Base-by-base conservation (phyloP, 2,329 filamentous ascomycete species). In the Alternaria ethzedia region DNA sequence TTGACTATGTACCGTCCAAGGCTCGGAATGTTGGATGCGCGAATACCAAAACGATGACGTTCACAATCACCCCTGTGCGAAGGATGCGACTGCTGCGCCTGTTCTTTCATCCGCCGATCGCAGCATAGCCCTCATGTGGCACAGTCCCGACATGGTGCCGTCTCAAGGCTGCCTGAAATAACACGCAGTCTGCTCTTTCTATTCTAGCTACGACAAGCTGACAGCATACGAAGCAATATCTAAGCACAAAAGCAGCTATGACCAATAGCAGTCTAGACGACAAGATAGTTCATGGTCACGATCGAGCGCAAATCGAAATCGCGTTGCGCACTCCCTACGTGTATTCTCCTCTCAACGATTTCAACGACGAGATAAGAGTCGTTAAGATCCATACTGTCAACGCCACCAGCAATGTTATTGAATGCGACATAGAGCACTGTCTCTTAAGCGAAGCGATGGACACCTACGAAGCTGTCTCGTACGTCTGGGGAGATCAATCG, bases 251-350 rank as follows among this genome's bases (percentile, higher is more conserved):
- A 36, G 32, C 7, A n/a, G 32, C 1, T 8, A 36, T 36, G 32
- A 3, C 32, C 15, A n/a, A 5, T 36, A 10, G 10, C 32, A 4
- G 32, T 7, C 10, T n/a, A 3, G 7, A n/a, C 15, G 7, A 36
- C 32, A 2, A 5, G 3, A n/a, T 2, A 0, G 5, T 2, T 4
- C 32, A 36, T 2, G 8, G 6, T 2, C 15, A 36, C 15, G 15
- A 1, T 0, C 32, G 9, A n/a, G 8, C 32, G 15, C 32, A 36
- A n/a, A 36, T n/a, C 15, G 15, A 36, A 36, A 9, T 36, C 2
- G 32, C 32, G 15, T n/a, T 36, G 32, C 32, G 32, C 32, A 36
- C 1, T 9, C 15, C 36, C 3, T 41, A 41, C n/a, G 6, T 1
- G 6, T 41, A 41, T 5, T 9, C 8, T 10, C 36, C 36, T 17